Base-by-base conservation (phyloP, 2,329 filamentous ascomycete genomes). In the Cercospora sp. region DNA sequence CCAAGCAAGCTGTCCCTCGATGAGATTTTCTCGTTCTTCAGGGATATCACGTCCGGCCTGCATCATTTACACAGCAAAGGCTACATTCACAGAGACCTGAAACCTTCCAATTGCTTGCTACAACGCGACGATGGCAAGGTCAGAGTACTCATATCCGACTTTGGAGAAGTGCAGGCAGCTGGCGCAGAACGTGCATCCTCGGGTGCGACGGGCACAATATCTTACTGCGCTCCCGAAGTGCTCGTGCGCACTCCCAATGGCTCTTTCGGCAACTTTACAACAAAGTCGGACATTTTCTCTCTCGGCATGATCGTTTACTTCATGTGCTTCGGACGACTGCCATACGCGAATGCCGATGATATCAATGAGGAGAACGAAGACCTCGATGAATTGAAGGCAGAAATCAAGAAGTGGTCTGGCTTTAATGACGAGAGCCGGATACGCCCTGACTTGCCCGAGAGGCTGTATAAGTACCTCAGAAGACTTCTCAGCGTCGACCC, bases 251-350 rank as follows among this genome's bases (percentile, higher is more conserved):
- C 78, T 53, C 81, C 86, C 0, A 85, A 84, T 30, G 94, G 94
- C 0, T 86, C 86, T 0, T 94, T 92, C 74, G 93, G 91, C 7
- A 97, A 98, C 77, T 99, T 99, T 76, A 97, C 93, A 0, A 94
- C 92, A 28, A 99, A 98, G 77, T 97, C 94, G 0, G 95, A 99
- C 76, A 91, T 99, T n/a, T 99, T 99, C 80, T 97, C 94, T 0
- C 83, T 99, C 0, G 95, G 95, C 60, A 97, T 99, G 94, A 98
- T 98, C 66, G 85, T 99, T 3, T 97, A 98, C 79, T 99, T 99
- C 77, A 91, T 99, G 85, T 99, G 95, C 78, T 99, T 99, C 77
- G 92, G 91, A 1, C 87, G 90, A 58, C 85, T 99, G 10, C 95
- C 95, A 0, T 99, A 98, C 77, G 85, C 82, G 26, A 91, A 90